Conservation (phyloP, 495 filamentous ascomycete genomes). For the Annulohypoxylon maeteangense region DNA sequence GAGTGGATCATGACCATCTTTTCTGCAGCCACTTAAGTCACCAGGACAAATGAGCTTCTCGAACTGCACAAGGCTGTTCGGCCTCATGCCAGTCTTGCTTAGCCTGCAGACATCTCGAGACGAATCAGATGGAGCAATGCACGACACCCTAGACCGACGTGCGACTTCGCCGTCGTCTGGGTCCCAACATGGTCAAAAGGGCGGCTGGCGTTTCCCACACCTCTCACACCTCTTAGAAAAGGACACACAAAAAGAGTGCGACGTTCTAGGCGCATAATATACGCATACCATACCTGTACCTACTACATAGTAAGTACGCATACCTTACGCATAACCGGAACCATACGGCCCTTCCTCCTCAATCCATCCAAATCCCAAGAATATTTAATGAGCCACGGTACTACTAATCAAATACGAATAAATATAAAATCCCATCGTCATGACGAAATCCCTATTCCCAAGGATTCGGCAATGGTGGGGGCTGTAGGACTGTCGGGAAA, state of each 20-base stretch:
- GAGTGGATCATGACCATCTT: conserved; percentile 37
- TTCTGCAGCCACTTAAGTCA: conserved; percentile 48
- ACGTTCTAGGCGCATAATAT: conserved; percentile 20
- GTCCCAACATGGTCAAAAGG: conserved; percentile 32
- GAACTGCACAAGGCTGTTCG: conserved; percentile 49
- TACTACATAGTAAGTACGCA: background rate
- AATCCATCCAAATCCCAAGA: conserved; percentile 23
- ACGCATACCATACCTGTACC: background rate
- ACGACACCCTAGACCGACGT: conserved; percentile 37
- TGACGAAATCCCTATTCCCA: conserved; percentile 42
- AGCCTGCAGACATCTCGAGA: conserved; percentile 31
- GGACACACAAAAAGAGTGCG: conserved; percentile 1
- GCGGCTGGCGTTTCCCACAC: conserved; percentile 18
- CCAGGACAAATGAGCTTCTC: conserved; percentile 51
- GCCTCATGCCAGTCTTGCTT: conserved; percentile 45
- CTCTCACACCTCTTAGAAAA: conserved; percentile 19
- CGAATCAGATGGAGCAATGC: conserved; percentile 44
- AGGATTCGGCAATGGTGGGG: conserved; percentile 38
- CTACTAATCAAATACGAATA: conserved; percentile 9
- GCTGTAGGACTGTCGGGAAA: conserved; percentile 24
- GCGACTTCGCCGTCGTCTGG: conserved; percentile 33
- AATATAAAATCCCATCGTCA: conserved; percentile 4
- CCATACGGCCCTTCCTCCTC: conserved; percentile 22
- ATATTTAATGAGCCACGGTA: conserved; percentile 5
- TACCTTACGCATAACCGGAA: conserved; percentile 16